These are phyloP conservation scores for Amanita rimosa DNA, from an alignment of 768 basidiomycete genomes.

Conservation along the genomic window DNA sequence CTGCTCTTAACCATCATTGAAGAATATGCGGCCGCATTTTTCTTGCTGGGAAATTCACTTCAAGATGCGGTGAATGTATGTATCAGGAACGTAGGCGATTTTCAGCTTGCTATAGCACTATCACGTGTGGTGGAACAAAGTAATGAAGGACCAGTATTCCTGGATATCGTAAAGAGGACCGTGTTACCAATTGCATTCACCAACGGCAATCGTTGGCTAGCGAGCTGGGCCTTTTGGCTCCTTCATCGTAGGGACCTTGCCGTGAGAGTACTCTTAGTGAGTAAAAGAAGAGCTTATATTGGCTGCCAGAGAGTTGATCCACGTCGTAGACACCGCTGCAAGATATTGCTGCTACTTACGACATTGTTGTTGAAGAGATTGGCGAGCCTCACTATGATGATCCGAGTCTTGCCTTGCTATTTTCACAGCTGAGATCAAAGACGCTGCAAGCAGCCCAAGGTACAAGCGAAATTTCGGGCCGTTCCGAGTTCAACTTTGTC, in stretches of 20 bases:
- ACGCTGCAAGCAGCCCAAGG: slow-evolving; percentile 91
- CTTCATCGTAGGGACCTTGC: slow-evolving; percentile 81
- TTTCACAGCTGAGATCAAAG: slow-evolving; percentile 81
- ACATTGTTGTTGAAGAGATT: slow-evolving; percentile 48
- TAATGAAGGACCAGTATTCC: slow-evolving; percentile 70
- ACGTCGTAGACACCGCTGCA: slow-evolving; percentile 55
- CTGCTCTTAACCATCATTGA: slow-evolving; percentile 1
- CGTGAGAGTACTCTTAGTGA: slow-evolving; percentile 80
- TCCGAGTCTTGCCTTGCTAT: slow-evolving; percentile 82
- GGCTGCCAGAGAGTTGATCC: background rate
- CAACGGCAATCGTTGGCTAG: slow-evolving; percentile 87
- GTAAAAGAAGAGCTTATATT: slow-evolving; percentile 15
- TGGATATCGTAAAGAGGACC: slow-evolving; percentile 54
- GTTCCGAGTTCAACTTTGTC: slow-evolving; percentile 90
- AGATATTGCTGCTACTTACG: slow-evolving; percentile 52
- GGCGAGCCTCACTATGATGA: slow-evolving; percentile 89
- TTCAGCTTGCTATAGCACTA: slow-evolving; percentile 82
- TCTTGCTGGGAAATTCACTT: slow-evolving; percentile 78
- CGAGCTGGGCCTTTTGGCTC: slow-evolving; percentile 95
- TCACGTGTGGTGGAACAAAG: slow-evolving; percentile 78
- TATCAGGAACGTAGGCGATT: slow-evolving; percentile 77
- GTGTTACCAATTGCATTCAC: slow-evolving; percentile 80
- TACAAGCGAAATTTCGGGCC: slow-evolving; percentile 80
- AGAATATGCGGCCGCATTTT: slow-evolving; percentile 99
- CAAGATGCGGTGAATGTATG: slow-evolving; percentile 92